These are phyloP conservation scores for Letharia columbiana DNA, from an alignment of 495 filamentous ascomycete genomes.

Conservation along the genomic window DNA sequence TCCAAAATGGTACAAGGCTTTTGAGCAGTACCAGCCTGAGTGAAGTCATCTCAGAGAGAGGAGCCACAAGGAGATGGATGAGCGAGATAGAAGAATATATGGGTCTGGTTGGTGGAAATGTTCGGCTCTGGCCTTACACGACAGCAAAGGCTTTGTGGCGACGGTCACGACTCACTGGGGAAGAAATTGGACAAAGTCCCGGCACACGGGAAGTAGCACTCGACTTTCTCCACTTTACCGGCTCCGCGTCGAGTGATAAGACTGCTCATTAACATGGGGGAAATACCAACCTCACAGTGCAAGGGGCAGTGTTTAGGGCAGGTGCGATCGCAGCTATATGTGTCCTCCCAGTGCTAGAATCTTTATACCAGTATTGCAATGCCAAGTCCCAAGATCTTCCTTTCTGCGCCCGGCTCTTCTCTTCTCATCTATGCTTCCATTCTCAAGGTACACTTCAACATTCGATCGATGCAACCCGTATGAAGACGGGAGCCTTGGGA, in stretches of 20 bases:
- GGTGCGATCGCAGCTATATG: neutral
- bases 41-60: neutral
- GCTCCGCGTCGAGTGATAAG: no score
- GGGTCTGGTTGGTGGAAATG: neutral
- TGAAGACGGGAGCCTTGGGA: no score
- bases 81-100: neutral
- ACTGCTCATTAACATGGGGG: no score
- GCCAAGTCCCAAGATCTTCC: neutral
- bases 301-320: neutral
- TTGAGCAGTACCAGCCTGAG: neutral
- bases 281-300: neutral
- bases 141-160: neutral
- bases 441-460: neutral
- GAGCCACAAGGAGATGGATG: neutral
- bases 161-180: no score
- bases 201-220: neutral
- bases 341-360: neutral
- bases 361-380: neutral
- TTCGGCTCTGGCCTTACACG: neutral
- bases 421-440: neutral
- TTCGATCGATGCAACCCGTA: neutral
- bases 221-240: neutral
- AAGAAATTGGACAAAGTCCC: neutral
- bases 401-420: neutral
- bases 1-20: slow-evolving; percentile 7